A percentile compares a stretch with the other conserved stretches of the same genome.
Conservation (phyloP, 495 filamentous ascomycete species). For the Terfezia claveryi region DNA sequence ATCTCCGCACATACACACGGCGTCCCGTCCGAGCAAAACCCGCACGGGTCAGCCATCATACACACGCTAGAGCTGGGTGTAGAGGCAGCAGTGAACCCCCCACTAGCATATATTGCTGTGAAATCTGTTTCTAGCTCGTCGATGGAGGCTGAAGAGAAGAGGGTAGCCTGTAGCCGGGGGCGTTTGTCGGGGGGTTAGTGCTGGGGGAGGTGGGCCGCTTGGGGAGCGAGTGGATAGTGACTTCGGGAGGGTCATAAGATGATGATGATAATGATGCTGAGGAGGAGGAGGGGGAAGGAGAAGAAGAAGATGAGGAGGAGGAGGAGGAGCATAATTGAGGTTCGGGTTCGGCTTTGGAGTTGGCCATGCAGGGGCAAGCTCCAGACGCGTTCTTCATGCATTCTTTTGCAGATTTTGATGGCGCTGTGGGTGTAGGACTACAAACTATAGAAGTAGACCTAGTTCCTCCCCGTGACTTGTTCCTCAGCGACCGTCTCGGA, state of each 20-base stretch:
- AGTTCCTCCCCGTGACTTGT: background rate
- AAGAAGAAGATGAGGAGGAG: background rate
- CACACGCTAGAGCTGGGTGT: slow-evolving; percentile 16
- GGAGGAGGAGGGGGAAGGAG: background rate
- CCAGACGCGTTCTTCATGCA: background rate
- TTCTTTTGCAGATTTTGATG: background rate
- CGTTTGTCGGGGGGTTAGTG: slow-evolving; percentile 5
- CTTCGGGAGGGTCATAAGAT: background rate
- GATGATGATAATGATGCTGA: background rate
- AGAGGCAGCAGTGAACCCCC: background rate
- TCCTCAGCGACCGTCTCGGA: background rate
- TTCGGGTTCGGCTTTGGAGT: background rate
- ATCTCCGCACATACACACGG: slow-evolving; percentile 69
- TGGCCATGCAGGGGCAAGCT: background rate
- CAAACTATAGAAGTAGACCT: too few relatives aligned
- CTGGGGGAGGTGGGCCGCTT: slow-evolving; percentile 5
- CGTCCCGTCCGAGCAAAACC: slow-evolving; percentile 70
- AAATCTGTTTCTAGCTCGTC: slow-evolving; percentile 21
- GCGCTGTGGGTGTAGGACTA: too few relatives aligned
- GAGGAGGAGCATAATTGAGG: background rate
- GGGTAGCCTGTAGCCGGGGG: slow-evolving; percentile 4
- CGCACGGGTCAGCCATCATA: slow-evolving; percentile 40
- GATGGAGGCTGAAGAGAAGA: background rate
- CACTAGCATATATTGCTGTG: slow-evolving; percentile 8
- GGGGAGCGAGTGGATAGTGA: background rate